Evolutionary conservation across 139 green algal genomes (phyloP).

Genomic region (Chlamydomonas sphaeroides): DNA sequence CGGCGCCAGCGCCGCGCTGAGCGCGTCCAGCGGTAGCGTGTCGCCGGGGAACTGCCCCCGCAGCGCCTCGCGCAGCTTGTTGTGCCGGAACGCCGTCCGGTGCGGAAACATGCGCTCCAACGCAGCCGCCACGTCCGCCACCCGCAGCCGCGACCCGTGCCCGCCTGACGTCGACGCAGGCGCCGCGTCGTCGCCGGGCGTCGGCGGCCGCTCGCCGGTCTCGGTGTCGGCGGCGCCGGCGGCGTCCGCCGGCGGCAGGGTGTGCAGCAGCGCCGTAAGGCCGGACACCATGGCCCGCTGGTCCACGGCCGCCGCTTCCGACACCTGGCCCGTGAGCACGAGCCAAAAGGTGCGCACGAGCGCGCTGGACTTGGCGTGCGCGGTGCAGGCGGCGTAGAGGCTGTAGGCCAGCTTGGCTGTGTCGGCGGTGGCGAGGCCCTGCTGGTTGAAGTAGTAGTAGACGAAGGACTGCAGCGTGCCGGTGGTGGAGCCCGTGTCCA

Average conservation of each 20-base stretch:
- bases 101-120: slow-evolving; percentile 32
- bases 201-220: neutral
- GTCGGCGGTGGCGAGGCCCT: slow-evolving; percentile 20
- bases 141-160: neutral
- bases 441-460: slow-evolving; percentile 49
- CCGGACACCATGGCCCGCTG: slow-evolving; percentile 33
- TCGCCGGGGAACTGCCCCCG: slow-evolving; percentile 1
- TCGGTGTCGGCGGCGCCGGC: neutral
- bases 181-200: neutral
- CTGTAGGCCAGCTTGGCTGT: slow-evolving; percentile 24
- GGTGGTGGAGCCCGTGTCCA: neutral
- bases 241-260: neutral
- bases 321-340: slow-evolving; percentile 32
- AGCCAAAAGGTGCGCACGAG: slow-evolving; percentile 37
- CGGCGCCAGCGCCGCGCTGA: slow-evolving; percentile 7
- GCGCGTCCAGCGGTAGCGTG: neutral
- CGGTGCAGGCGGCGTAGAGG: slow-evolving; percentile 33
- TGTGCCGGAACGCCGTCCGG: slow-evolving; percentile 24
- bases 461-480: slow-evolving; percentile 41
- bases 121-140: neutral
- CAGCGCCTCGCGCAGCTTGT: slow-evolving; percentile 31
- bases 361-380: slow-evolving; percentile 16
- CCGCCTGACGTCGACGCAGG: no score
- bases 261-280: slow-evolving; percentile 5
- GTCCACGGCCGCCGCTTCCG: slow-evolving; percentile 17